Evolutionary conservation across 164 flowering plant species (phyloP), one percentile per base, ranked within the genome.

Genomic region (grape (Vitis vinifera)): DNA sequence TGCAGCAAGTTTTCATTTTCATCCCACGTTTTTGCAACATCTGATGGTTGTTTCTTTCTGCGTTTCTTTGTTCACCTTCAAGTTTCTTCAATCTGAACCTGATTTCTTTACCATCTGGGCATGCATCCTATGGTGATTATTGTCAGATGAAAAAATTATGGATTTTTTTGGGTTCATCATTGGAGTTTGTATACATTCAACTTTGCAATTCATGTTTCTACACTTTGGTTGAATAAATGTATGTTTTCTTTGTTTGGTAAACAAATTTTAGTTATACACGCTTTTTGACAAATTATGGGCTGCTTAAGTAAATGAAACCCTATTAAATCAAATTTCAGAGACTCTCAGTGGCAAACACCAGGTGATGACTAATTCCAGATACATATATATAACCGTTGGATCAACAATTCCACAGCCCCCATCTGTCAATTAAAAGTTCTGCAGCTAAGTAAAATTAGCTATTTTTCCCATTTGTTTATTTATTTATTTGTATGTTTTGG

Each of bases 11-110:
- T 61, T 65, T 58, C 50, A 13, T 17, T 27, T 56, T 51, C 15
- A 52, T 62, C 31, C 44, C 4, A 12, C 57, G 51, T 63, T 69
- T 77, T 77, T 69, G 67, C 62, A 56, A 52, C 67, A 70, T 68
- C 63, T 48, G 37, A 51, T 49, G 14, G 68, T 48, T 72, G 57
- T 62, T 66, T 23, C 72, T 27, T 52, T 60, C 30, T 13, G 17
- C 49, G 14, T 68, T 69, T 69, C 19, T 66, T 70, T 37, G 44
- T 37, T 37, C 44, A 37, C 0, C 44, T 37, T 37, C 44, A 23
- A 19, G 52, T 47, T 63, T 63, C 30, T 14, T 49, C 48, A 50
- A 50, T 23, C 29, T 68, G 27, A 17, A 47, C 23, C 44, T 23
- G 23, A 37, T 17, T 10, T 13, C 14, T 55, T 10, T 5, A 37